Conservation (phyloP, 78 protist species). For the Dictyostelium discoideum region dicty_2.7 NC_007091.3:4989501-4990000, state of each 20-base stretch:
- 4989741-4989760: neutral
- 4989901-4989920: conserved; percentile 41
- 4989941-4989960: neutral
- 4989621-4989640: neutral
- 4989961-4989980: neutral
- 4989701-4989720: conserved; percentile 23
- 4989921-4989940: conserved; percentile 35
- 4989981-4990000: neutral
- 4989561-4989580: neutral
- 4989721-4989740: neutral
- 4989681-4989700: conserved; percentile 43
- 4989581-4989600: conserved; percentile 16
- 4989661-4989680: conserved; percentile 51
- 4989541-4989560: conserved; percentile 14
- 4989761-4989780: neutral
- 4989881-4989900: conserved; percentile 60
- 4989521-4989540: conserved; percentile 13
- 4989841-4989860: conserved; percentile 57
- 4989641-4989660: conserved; percentile 27
- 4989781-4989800: conserved; percentile 10
- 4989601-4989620: neutral
- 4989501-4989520: conserved; percentile 21
- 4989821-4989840: conserved; percentile 62
- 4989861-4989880: conserved; percentile 51
- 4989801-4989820: neutral